Evolutionary conservation across 2,329 filamentous ascomycete species (phyloP).

Genomic region (Hymenoscyphus fraxineus): DNA sequence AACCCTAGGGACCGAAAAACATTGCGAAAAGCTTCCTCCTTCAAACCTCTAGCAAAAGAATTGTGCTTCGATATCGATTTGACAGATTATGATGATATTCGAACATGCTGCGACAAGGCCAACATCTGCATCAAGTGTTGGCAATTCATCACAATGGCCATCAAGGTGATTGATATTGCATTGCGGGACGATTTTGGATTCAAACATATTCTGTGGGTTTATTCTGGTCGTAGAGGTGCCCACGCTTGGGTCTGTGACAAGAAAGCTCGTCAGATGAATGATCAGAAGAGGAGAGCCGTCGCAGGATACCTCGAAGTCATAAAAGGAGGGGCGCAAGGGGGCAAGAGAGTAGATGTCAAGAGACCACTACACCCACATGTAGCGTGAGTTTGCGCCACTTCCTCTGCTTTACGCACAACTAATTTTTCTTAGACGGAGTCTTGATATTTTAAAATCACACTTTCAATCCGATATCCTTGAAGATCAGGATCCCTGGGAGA

Average conservation of each 20-base stretch:
- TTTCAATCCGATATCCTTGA: constrained; percentile 80
- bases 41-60: constrained; percentile 87
- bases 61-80: constrained; percentile 99
- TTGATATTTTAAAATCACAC: constrained; percentile 77
- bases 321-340: constrained; percentile 79
- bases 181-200: constrained; percentile 94
- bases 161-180: constrained; percentile 85
- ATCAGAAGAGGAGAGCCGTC: constrained; percentile 78
- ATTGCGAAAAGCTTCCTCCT: constrained; percentile 72
- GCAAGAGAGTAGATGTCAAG: constrained; percentile 80
- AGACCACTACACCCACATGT: constrained; percentile 89
- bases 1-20: constrained; percentile 93
- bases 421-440: constrained; percentile 59
- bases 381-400: constrained; percentile 45
- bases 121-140: constrained; percentile 94
- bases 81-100: constrained; percentile 96
- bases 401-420: constrained; percentile 4
- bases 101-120: constrained; percentile 89
- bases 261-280: constrained; percentile 77
- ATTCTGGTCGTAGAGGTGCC: constrained; percentile 91
- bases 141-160: constrained; percentile 96
- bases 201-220: constrained; percentile 96
- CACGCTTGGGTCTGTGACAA: constrained; percentile 98
- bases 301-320: constrained; percentile 87
- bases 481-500: constrained; percentile 81